Evolutionary conservation across 306 rosid species (phyloP), one percentile per base, ranked within the genome.

Genomic region (Corylus avellana): DNA sequence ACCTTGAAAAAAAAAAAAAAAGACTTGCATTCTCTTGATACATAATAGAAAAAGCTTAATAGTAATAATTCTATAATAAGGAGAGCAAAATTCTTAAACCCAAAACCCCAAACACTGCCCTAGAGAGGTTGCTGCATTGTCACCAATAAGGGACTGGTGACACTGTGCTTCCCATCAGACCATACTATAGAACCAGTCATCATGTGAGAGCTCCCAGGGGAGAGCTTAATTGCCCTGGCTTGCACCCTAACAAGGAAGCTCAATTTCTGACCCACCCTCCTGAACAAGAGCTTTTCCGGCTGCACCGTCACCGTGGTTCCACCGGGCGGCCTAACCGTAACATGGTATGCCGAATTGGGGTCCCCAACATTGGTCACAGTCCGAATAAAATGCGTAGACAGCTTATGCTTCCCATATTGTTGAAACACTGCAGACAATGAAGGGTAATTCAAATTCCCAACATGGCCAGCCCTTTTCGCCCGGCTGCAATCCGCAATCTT

Each of bases 71-170:
- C 84, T 85, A 64, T 77, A 76, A 82, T 76, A 82, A 83, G 82
- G 73, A 57, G 39, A 77, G 77, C 85, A 82, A 78, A 82, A 78
- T 74, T 53, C 84, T 79, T 32, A 81, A 81, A 85, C 37, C 27
- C n/a, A 76, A 63, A 61, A 57, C 85, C 69, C 72, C 48, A 53
- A 44, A 57, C 77, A 62, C 85, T 42, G 78, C 86, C 20, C 79
- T 86, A 88, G 62, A 92, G 89, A 81, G 96, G 98, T 62, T 92
- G 94, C 81, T 92, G 98, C 97, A 92, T 89, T 25, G 97, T 90
- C 80, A 92, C 98, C 76, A 94, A 89, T 78, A 92, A 49, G 44
- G 98, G 96, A 76, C 94, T 94, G 5, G 98, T 89, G 81, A 92
- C 98, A 51, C 35, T 77, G 79, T 89, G 98, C 77, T 90, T 92